A percentile compares a stretch with the other conserved stretches of the same genome.
Conservation (phyloP, 2,329 filamentous ascomycete species). For the Aspergillus pseudoglaucus region DNA sequence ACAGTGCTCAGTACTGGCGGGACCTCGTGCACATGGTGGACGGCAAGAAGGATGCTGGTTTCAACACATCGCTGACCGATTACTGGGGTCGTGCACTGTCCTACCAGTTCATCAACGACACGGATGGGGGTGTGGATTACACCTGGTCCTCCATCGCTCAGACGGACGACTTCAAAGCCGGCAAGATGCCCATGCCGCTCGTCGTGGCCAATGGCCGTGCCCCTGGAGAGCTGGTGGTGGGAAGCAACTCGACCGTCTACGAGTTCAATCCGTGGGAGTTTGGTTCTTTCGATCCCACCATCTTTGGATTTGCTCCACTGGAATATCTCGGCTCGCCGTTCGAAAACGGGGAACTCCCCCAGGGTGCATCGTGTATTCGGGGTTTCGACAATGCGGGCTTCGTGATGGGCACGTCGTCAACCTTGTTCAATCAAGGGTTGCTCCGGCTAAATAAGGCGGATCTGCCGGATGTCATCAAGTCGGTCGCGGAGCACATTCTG, state of each 20-base stretch:
- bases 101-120: conserved; percentile 75
- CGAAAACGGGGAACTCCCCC: conserved; percentile 52
- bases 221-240: conserved; percentile 55
- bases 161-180: conserved; percentile 56
- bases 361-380: conserved; percentile 57
- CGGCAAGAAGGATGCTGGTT: conserved; percentile 58
- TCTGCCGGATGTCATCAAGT: conserved; percentile 46
- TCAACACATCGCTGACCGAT: conserved; percentile 68
- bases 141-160: conserved; percentile 76
- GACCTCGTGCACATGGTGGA: conserved; percentile 53
- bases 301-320: conserved; percentile 65
- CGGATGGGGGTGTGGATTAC: conserved; percentile 65
- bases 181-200: conserved; percentile 64
- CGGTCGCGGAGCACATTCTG: conserved; percentile 50
- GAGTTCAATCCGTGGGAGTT: conserved; percentile 78
- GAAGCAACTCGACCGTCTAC: conserved; percentile 62
- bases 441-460: conserved; percentile 55
- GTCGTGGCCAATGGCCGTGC: conserved; percentile 63
- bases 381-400: conserved; percentile 80
- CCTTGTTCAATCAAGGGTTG: conserved; percentile 75
- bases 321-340: conserved; percentile 70
- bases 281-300: conserved; percentile 67
- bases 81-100: conserved; percentile 83
- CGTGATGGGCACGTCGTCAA: conserved; percentile 78
- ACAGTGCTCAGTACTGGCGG: conserved; percentile 56